Evolutionary conservation across 495 filamentous ascomycete species (phyloP), one percentile per base, ranked within the genome.

Genomic region (Chaetomidium leptoderma): DNA sequence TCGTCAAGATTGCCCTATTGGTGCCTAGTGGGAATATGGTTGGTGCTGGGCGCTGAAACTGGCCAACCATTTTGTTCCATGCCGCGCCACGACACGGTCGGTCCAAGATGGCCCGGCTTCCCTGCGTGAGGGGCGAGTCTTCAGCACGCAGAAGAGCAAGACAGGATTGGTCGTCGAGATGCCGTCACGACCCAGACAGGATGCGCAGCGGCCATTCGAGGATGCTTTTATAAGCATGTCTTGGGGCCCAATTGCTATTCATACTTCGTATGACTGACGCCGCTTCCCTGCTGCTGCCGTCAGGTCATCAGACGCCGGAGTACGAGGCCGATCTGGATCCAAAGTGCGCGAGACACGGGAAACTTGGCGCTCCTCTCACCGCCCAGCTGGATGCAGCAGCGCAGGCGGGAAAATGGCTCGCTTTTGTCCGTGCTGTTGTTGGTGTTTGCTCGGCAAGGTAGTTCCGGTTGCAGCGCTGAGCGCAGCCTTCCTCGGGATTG

Each of bases 51-150:
- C 24, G 23, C 33, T 27, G 24, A 37, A 10, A 30, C 30, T 37
- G 35, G 40, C 57, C 57, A 60, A 60, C 50, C 57, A 60, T 43
- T 33, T n/a, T 59, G 45, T 21, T 37, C 44, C 35, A 49, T 27
- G 19, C 42, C 17, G 50, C 23, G 50, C 42, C 57, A 55, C 36
- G 21, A 30, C 45, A 42, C 19, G 49, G 37, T 21, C 37, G 6
- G 48, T 2, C 48, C 27, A 23, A 32, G n/a, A 3, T 36, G 30
- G 30, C 47, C n/a, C 11, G 19, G 32, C 47, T 50, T 19, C 8
- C n/a, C n/a, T 30, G 40, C n/a, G 5, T 43, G 8, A 43, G 17
- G 6, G 17, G n/a, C 9, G 19, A n/a, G 37, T 6, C 16, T 19
- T 37, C 13, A 35, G 17, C 46, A 23, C n/a, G 8, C 29, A 14